These are phyloP conservation scores for Ceratonia siliqua DNA, from an alignment of 306 rosid species.

Conservation along the genomic window DNA sequence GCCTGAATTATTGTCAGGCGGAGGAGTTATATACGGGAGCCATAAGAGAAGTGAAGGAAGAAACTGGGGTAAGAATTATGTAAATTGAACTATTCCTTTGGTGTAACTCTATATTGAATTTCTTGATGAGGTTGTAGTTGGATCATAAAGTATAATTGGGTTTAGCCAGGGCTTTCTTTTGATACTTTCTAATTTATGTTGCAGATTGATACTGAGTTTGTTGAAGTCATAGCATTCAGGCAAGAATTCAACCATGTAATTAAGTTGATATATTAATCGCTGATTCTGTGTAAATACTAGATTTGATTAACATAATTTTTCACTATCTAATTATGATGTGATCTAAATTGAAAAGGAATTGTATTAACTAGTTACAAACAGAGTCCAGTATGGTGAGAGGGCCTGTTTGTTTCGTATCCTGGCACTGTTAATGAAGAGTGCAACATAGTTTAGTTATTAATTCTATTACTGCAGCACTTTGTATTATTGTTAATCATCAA, in stretches of 20 bases:
- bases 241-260: slow-evolving; percentile 27
- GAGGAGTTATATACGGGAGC: slow-evolving; percentile 95
- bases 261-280: neutral
- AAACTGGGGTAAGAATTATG: slow-evolving; percentile 76
- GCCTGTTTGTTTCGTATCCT: no score
- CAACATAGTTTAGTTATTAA: neutral
- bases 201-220: slow-evolving; percentile 88
- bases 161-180: slow-evolving; percentile 13
- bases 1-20: slow-evolving; percentile 49
- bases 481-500: neutral
- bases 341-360: neutral
- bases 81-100: neutral
- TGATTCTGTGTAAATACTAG: neutral
- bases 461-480: neutral
- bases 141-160: neutral
- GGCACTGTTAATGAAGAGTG: neutral
- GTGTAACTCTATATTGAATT: neutral
- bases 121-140: neutral
- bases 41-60: slow-evolving; percentile 95
- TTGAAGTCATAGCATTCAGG: slow-evolving; percentile 97
- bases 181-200: slow-evolving; percentile 32
- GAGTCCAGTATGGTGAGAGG: neutral
- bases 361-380: neutral
- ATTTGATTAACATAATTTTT: neutral
- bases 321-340: neutral